These are phyloP conservation scores for Phialophora macrospora DNA, from an alignment of 2,329 filamentous ascomycete genomes.

Conservation along the genomic window DNA sequence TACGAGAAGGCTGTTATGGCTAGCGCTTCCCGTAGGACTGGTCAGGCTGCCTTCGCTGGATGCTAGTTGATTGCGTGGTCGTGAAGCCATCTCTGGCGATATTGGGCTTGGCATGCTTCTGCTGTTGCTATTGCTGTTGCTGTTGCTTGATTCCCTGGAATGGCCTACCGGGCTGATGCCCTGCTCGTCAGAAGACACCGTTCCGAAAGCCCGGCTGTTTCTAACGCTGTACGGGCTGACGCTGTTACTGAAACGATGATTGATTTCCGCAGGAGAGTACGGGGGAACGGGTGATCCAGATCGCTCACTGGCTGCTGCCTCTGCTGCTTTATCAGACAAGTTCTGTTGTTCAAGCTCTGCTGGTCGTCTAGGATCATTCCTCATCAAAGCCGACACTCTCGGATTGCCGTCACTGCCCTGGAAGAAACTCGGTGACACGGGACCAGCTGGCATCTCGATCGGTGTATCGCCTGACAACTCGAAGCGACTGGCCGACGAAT, in stretches of 20 bases:
- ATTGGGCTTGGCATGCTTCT: conserved; percentile 26
- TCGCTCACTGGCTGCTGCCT: conserved; percentile 27
- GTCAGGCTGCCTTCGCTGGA: conserved; percentile 1
- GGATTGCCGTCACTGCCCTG: conserved; percentile 20
- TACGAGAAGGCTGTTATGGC: conserved; percentile 24
- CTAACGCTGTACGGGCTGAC: conserved; percentile 36
- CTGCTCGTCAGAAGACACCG: conserved; percentile 33
- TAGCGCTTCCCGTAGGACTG: conserved; percentile 13
- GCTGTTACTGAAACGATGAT: conserved; percentile 30
- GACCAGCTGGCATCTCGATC: conserved; percentile 39
- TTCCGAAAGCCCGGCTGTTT: conserved; percentile 34
- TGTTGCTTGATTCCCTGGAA: conserved; percentile 28
- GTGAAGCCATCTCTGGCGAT: conserved; percentile 29
- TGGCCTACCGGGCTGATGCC: conserved; percentile 37
- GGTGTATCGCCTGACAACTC: conserved; percentile 35
- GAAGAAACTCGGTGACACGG: conserved; percentile 34
- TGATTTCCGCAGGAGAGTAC: conserved; percentile 35
- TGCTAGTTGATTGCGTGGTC: conserved; percentile 12
- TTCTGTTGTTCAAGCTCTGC: conserved; percentile 35
- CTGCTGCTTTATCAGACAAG: conserved; percentile 29
- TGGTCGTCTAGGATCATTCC: conserved; percentile 35
- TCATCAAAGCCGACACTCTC: conserved; percentile 14
- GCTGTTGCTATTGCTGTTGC: conserved; percentile 16
- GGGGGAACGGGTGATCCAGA: conserved; percentile 37
- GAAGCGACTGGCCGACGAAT: conserved; percentile 36